A percentile compares a stretch with the other conserved stretches of the same genome.
These are phyloP conservation scores for Rhodocollybia butyracea DNA, from an alignment of 768 basidiomycete species.

Conservation along the genomic window DNA sequence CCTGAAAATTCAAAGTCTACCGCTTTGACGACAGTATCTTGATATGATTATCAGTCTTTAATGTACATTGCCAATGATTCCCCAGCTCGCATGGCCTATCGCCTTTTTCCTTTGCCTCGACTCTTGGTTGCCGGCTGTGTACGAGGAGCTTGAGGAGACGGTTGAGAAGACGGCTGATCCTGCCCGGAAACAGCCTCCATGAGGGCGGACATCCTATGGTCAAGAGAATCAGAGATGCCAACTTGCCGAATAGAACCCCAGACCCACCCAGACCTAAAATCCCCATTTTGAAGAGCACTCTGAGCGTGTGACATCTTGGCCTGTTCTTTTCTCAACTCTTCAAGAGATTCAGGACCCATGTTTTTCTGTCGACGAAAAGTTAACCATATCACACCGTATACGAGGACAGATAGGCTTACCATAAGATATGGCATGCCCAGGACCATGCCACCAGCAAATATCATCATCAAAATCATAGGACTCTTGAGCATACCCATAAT, in stretches of 20 bases:
- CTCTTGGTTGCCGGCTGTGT: conserved; percentile 23
- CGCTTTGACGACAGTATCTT: neutral
- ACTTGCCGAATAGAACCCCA: conserved; percentile 2
- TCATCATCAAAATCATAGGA: conserved; percentile 84
- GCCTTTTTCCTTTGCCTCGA: conserved; percentile 27
- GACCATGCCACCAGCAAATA: conserved; percentile 61
- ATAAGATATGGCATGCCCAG: conserved; percentile 74
- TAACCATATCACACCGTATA: conserved; percentile 4
- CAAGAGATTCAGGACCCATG: conserved; percentile 65
- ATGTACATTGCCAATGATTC: neutral
- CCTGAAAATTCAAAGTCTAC: conserved; percentile 22
- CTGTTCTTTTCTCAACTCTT: conserved; percentile 63
- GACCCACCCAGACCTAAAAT: conserved; percentile 54
- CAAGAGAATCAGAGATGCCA: neutral
- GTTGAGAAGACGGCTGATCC: conserved; percentile 12
- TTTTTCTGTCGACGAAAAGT: conserved; percentile 52
- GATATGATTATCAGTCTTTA: neutral
- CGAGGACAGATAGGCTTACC: conserved; percentile 36
- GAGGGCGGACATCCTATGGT: conserved; percentile 40
- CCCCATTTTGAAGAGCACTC: conserved; percentile 54
- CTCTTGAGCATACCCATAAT: conserved; percentile 73
- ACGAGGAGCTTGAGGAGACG: conserved; percentile 16
- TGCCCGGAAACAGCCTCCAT: conserved; percentile 33
- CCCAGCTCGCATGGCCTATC: conserved; percentile 1
- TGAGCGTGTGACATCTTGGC: conserved; percentile 54